Evolutionary conservation across 768 basidiomycete genomes (phyloP), one percentile per base, ranked within the genome.

Genomic region (Suillus placidus): DNA sequence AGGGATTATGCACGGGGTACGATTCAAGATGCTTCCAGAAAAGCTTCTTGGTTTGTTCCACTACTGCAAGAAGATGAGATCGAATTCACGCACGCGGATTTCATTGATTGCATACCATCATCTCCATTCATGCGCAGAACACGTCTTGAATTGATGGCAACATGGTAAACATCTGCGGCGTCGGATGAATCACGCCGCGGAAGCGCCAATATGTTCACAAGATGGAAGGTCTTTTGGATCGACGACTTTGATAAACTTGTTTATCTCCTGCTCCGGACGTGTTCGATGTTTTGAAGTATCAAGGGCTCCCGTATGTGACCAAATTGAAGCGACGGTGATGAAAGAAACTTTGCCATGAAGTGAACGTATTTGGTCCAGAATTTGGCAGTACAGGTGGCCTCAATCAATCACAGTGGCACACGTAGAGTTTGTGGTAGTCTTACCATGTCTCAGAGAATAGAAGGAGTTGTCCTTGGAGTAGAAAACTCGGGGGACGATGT

Each of bases 151-250:
- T 40, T 10, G 6, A 12, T 26, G 20, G 18, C 16, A 61, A 61
- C 60, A 30, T 61, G 8, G 32, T 61, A 61, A 6, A 61, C 23
- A 47, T 61, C 40, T 42, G 38, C 30, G 9, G 60, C 7, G 8
- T 40, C 60, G 9, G 60, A 16, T 18, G 38, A 26, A 60, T 60
- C 60, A 45, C 26, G 14, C 6, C 18, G 60, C 40, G 40, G 76
- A 56, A 83, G 69, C 9, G 78, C 79, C 61, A 83, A 82, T 80
- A 71, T 76, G 77, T 66, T 83, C 82, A 26, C 72, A 63, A 8
- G 79, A 77, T 35, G 55, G n/a, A 20, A 83, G 76, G 12, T 67
- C 69, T 51, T 66, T 60, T 56, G 72, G 70, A 60, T 74, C 70
- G 20, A 71, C 69, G 62, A 77, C 77, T 35, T 76, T 71, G n/a